Evolutionary conservation across 306 rosid genomes (phyloP).

Genomic region (Gastrolobium villosum): DNA sequence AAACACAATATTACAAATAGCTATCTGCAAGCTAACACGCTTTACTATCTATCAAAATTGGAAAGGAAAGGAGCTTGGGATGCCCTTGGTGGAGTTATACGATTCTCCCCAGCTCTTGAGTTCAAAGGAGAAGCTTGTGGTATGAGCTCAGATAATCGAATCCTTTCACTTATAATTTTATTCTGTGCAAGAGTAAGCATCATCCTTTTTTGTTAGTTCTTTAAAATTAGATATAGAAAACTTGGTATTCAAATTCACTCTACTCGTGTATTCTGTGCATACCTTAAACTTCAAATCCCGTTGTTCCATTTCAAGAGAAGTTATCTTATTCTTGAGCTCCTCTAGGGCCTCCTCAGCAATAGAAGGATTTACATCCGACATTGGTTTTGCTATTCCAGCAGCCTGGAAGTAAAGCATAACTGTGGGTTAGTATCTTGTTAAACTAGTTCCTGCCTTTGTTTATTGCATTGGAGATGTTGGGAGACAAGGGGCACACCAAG

Average conservation of each 20-base stretch:
- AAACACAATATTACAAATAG: slow-evolving; percentile 19
- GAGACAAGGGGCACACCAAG: neutral
- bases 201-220: slow-evolving; percentile 21
- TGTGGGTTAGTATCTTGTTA: slow-evolving; percentile 3
- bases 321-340: slow-evolving; percentile 61
- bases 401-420: slow-evolving; percentile 59
- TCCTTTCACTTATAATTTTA: slow-evolving; percentile 71
- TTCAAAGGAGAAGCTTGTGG: slow-evolving; percentile 74
- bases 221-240: slow-evolving; percentile 5
- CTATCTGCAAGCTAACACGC: slow-evolving; percentile 45
- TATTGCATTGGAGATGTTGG: slow-evolving; percentile 20
- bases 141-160: slow-evolving; percentile 67
- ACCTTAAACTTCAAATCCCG: slow-evolving; percentile 86
- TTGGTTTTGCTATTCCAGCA: slow-evolving; percentile 79
- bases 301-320: slow-evolving; percentile 75
- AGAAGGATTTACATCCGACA: slow-evolving; percentile 63
- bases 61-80: slow-evolving; percentile 77
- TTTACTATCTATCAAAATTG: slow-evolving; percentile 75
- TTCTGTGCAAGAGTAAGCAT: slow-evolving; percentile 55
- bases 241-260: neutral
- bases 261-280: neutral
- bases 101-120: slow-evolving; percentile 65
- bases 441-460: neutral
- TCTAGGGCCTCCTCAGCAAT: slow-evolving; percentile 83
- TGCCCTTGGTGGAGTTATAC: slow-evolving; percentile 64